Base-by-base conservation (phyloP, 2,329 filamentous ascomycete genomes). In the Penicillium sp. region DNA sequence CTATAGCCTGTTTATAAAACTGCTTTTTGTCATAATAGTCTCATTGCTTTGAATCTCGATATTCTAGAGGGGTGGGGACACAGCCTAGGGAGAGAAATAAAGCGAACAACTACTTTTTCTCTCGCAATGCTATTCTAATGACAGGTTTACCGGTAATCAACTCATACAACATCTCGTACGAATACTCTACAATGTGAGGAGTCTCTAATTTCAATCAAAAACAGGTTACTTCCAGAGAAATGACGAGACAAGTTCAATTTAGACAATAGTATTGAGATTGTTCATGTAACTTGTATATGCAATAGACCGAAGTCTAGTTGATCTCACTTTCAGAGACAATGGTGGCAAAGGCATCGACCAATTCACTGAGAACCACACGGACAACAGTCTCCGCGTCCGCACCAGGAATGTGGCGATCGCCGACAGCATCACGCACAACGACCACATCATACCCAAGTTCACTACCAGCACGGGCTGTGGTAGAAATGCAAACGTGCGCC, bases 401-500 rank as follows among this genome's bases (percentile, higher is more conserved):
- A 1, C 86, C 86, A 0, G 87, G 87, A 44, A 89, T 87, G 68
- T 88, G 80, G 9, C 87, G 72, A 69, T 89, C 86, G 0, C 87
- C 87, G 38, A 90, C 81, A 0, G 79, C 85, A 68, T 88, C 87
- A 63, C 82, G 77, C 0, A 80, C 82, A 23, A 89, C 68, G 1
- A 88, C 54, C 25, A 88, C 81, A 66, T 90, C 85, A 66, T 85
- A 88, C 0, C 85, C 87, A 34, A 78, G 75, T 69, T 89, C 82
- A 5, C 74, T 77, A 1, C 78, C 87, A 49, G 85, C 81, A 44
- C 87, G 76, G 0, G 86, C 84, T 0, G 87, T 89, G 0, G 85
- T 83, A 2, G 84, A 75, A 59, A 88, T 72, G 78, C 85, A 82
- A 1, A 89, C 82, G 69, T 90, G 87, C 2, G 87, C 63, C 70